These are phyloP conservation scores for Yamadazyma insecticola DNA, from an alignment of 805 yeast genomes.

Conservation along the genomic window DNA sequence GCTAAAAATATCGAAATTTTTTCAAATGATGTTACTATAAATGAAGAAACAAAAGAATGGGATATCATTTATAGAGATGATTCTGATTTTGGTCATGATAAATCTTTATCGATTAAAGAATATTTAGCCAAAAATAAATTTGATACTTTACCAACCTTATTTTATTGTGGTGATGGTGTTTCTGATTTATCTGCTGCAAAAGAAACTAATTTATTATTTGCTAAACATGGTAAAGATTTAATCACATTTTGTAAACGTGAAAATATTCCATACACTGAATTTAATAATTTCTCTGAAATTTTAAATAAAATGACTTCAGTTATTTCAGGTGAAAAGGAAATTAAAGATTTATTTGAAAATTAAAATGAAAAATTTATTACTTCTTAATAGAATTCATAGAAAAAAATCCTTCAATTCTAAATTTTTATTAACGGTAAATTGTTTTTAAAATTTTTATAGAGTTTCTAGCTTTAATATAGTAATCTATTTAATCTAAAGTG, in stretches of 20 bases:
- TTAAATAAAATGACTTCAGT: constrained; percentile 55
- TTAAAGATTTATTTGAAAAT: constrained; percentile 22
- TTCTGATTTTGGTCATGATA: constrained; percentile 91
- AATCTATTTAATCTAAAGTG: no score
- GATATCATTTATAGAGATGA: constrained; percentile 81
- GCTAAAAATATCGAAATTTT: constrained; percentile 70
- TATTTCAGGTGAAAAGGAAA: constrained; percentile 27
- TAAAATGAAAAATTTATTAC: constrained; percentile 1
- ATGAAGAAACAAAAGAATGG: constrained; percentile 60
- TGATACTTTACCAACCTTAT: constrained; percentile 52
- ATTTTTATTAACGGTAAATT: no score
- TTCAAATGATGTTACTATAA: constrained; percentile 66
- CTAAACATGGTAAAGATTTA: constrained; percentile 87
- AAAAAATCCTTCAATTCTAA: constrained; percentile 1
- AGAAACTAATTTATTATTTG: constrained; percentile 90
- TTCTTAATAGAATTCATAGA: constrained; percentile 3
- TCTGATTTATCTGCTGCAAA: constrained; percentile 92
- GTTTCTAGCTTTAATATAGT: no score
- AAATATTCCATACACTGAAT: constrained; percentile 79
- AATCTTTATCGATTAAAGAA: constrained; percentile 70
- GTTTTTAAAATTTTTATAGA: no score
- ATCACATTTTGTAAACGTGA: constrained; percentile 79
- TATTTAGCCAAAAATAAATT: constrained; percentile 30
- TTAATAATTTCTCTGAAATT: constrained; percentile 73
- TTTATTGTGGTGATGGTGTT: constrained; percentile 98